phyloP scores from a whole-genome alignment of 2,329 filamentous ascomycete genomes.

The Cladosporium sp. region DNA sequence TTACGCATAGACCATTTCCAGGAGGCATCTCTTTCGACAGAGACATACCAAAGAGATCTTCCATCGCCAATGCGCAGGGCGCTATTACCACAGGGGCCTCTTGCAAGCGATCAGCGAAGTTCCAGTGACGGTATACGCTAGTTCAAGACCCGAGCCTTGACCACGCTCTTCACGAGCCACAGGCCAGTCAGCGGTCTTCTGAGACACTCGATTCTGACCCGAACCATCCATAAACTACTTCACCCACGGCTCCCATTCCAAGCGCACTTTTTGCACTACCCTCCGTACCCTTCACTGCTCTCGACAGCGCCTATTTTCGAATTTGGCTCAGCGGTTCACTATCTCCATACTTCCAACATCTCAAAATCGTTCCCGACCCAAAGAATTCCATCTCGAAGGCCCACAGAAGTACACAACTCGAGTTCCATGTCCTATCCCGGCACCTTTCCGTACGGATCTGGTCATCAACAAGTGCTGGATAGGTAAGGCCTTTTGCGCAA shows the following conservation, averaged over 20 bases:
- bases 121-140: slow-evolving; percentile 17
- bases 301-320: slow-evolving; percentile 16
- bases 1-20: slow-evolving; percentile 13
- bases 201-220: slow-evolving; percentile 19
- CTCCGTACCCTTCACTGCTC: slow-evolving; percentile 12
- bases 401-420: neutral
- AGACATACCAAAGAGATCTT: slow-evolving; percentile 13
- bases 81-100: slow-evolving; percentile 19
- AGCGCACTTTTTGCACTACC: slow-evolving; percentile 7
- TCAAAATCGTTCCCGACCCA: slow-evolving; percentile 8
- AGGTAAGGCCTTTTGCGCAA: slow-evolving; percentile 18
- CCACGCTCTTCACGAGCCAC: slow-evolving; percentile 18
- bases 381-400: neutral
- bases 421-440: slow-evolving; percentile 21
- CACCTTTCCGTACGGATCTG: slow-evolving; percentile 20
- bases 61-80: slow-evolving; percentile 18
- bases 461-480: slow-evolving; percentile 21
- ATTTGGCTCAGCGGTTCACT: slow-evolving; percentile 14
- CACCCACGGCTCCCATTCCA: slow-evolving; percentile 16
- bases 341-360: slow-evolving; percentile 13
- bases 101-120: slow-evolving; percentile 16
- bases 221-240: slow-evolving; percentile 16
- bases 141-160: slow-evolving; percentile 9
- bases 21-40: slow-evolving; percentile 9
- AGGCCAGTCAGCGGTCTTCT: slow-evolving; percentile 19